A percentile compares a stretch with the other conserved stretches of the same genome.
These are phyloP conservation scores for Cyberlindnera euphorbiae DNA, from an alignment of 805 yeast genomes.

Conservation along the genomic window DNA sequence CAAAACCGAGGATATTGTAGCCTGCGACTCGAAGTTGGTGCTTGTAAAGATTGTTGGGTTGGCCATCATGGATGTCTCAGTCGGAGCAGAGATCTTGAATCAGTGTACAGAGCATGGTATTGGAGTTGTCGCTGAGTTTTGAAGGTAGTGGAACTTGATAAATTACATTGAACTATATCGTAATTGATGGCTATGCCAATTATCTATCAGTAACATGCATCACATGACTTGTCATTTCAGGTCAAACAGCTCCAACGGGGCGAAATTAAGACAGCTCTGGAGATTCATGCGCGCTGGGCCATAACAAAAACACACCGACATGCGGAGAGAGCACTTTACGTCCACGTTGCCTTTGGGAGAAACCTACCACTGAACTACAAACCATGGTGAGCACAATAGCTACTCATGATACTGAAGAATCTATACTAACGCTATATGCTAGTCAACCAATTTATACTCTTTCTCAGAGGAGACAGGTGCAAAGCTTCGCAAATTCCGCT, in stretches of 20 bases:
- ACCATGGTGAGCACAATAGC: no score
- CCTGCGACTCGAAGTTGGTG: conserved; percentile 30
- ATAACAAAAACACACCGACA: no score
- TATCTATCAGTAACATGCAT: no score
- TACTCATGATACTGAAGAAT: no score
- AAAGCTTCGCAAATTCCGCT: conserved; percentile 65
- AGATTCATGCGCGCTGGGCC: no score
- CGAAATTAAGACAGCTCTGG: not conserved
- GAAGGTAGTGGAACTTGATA: not conserved
- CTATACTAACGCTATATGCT: not conserved
- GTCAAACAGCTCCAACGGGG: no score
- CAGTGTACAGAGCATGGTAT: conserved; percentile 23
- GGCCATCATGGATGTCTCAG: conserved; percentile 57
- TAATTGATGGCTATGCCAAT: no score
- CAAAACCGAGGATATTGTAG: conserved; percentile 1
- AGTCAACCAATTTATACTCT: conserved; percentile 53
- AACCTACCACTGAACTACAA: no score
- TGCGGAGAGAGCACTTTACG: no score
- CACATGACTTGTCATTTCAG: no score
- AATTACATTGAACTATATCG: not conserved
- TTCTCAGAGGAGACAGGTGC: conserved; percentile 58
- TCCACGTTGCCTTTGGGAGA: no score
- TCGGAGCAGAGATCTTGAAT: conserved; percentile 40
- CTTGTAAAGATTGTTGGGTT: conserved; percentile 57
- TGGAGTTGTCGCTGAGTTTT: conserved; percentile 28